Evolutionary conservation across 345 rosid genomes (phyloP), one percentile per base, ranked within the genome.

Genomic region (Cardamine resedifolia): DNA sequence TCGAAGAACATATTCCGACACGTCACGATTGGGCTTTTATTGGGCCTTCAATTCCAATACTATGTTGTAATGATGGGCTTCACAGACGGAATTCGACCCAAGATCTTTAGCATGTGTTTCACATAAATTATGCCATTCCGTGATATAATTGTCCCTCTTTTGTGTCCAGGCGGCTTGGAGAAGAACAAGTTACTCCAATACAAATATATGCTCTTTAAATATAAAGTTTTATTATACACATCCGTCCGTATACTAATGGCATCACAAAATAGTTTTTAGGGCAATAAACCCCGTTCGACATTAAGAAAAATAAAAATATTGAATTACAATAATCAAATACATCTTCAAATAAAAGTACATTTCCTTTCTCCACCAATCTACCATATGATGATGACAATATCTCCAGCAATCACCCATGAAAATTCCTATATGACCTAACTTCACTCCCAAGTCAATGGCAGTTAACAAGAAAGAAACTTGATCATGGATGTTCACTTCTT

Each of bases 401-500:
- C 34, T 24, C 47, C 12, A 59, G 14, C 33, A 18, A 64, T 64
- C 6, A 28, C 56, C n/a, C 21, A 55, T 55, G 36, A 8, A 15
- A 7, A 55, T 28, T 28, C 20, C 24, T 62, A 44, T 63, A 18
- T 41, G 38, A 61, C 41, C 57, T 20, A 64, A 21, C 58, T 30
- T 48, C 7, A 48, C 31, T 64, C 14, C 28, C 69, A 64, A 47
- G 69, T 20, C 70, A 33, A 2, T 15, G 31, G 20, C 8, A 33
- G 14, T 3, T 19, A 30, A 49, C 44, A 6, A 19, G 12, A 60
- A 61, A 45, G 4, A 19, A 12, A n/a, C n/a, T n/a, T n/a, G n/a
- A 23, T 14, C 47, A 18, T 28, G 48, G 7, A 15, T 38, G 6
- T 19, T 77, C 58, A 79, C 53, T 83, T 84, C 78, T 55, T 55